Evolutionary conservation across 306 rosid species (phyloP).

Genomic region (Morella rubra): DNA sequence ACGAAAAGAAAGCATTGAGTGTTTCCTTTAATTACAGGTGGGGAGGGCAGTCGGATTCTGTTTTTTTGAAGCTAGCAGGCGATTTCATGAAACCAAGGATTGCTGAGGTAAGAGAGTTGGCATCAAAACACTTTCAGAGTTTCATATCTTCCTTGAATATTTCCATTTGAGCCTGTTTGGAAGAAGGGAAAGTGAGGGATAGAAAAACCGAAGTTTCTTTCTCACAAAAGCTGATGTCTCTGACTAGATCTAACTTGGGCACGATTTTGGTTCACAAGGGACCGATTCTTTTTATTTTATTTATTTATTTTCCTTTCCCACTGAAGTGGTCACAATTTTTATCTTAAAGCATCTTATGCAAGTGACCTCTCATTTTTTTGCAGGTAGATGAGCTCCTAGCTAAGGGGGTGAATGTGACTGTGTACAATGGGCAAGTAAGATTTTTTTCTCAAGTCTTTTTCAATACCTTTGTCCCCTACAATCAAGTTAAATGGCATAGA

Average conservation of each 20-base stretch:
- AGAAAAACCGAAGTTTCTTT: too few relatives aligned
- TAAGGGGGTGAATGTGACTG: slow-evolving; percentile 77
- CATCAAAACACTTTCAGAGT: not conserved
- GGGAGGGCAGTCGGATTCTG: slow-evolving; percentile 54
- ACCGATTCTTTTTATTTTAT: too few relatives aligned
- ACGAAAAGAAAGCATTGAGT: not conserved
- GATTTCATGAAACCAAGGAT: slow-evolving; percentile 95
- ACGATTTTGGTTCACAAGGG: too few relatives aligned
- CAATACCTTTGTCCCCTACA: too few relatives aligned
- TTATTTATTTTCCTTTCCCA: not conserved
- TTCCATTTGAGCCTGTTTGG: too few relatives aligned
- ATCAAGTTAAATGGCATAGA: too few relatives aligned
- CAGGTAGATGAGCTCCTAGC: slow-evolving; percentile 84
- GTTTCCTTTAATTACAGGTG: slow-evolving; percentile 48
- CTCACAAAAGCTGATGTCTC: too few relatives aligned
- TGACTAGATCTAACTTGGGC: too few relatives aligned
- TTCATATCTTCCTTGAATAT: not conserved
- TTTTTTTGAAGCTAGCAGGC: slow-evolving; percentile 36
- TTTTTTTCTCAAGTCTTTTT: not conserved
- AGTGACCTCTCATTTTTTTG: not conserved
- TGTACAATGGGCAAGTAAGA: slow-evolving; percentile 88
- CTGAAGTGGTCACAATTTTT: not conserved
- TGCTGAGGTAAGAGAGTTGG: slow-evolving; percentile 52
- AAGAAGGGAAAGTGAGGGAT: too few relatives aligned
- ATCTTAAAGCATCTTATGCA: not conserved